phyloP scores from a whole-genome alignment of 139 green algal genomes.

The Marvania coccoides region DNA sequence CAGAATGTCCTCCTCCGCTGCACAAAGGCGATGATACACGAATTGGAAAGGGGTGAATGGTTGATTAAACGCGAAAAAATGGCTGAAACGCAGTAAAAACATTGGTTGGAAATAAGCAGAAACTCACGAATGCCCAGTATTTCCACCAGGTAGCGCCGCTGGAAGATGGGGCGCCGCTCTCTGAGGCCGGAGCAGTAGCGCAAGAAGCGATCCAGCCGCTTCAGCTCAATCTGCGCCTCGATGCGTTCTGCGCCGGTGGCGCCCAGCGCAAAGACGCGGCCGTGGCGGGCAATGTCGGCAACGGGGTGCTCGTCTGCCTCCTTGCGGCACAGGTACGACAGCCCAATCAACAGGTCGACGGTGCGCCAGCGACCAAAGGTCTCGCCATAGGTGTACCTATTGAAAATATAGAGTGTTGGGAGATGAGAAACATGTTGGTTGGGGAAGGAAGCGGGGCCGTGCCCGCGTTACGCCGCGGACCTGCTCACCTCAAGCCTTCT shows the following conservation, averaged over 20 bases:
- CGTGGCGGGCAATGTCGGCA: conserved; percentile 49
- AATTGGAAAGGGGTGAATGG: not conserved
- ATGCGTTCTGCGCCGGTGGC: not conserved
- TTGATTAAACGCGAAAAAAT: not conserved
- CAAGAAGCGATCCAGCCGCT: conserved; percentile 49
- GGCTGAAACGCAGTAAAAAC: not conserved
- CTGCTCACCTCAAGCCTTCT: conserved; percentile 53
- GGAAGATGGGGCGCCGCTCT: conserved; percentile 31
- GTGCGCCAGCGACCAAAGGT: conserved; percentile 71
- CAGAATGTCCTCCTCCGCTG: conserved; percentile 51
- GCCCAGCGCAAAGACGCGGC: conserved; percentile 4
- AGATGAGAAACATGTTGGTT: not conserved
- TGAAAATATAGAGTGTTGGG: not conserved
- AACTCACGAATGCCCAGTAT: conserved; percentile 26
- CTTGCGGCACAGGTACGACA: conserved; percentile 64
- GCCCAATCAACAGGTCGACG: conserved; percentile 72
- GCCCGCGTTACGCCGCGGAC: not conserved
- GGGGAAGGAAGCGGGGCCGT: not conserved
- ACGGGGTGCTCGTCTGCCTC: conserved; percentile 38
- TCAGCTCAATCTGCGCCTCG: conserved; percentile 42
- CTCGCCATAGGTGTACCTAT: conserved; percentile 64
- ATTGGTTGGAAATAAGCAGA: too few relatives aligned
- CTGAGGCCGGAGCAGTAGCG: conserved; percentile 66
- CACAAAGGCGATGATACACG: not conserved
- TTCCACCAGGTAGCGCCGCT: conserved; percentile 41